These are phyloP conservation scores for Neophaeococcomyces mojaviensis DNA, from an alignment of 2,329 filamentous ascomycete species.

Conservation along the genomic window DNA sequence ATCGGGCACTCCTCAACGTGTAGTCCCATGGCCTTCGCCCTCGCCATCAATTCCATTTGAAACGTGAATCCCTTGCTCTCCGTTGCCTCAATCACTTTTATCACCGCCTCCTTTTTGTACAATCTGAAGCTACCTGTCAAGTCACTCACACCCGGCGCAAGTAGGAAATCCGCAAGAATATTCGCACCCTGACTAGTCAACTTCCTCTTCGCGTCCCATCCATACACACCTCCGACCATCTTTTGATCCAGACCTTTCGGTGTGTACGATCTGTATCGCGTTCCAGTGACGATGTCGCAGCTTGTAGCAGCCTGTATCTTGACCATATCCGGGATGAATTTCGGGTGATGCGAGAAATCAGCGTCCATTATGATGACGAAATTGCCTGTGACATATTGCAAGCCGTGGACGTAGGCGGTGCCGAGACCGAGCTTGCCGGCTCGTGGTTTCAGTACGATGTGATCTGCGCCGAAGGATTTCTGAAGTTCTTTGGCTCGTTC, in stretches of 20 bases:
- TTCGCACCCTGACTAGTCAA: constrained; percentile 72
- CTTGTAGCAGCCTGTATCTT: constrained; percentile 65
- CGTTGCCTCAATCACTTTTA: constrained; percentile 82
- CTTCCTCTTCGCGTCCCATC: constrained; percentile 92
- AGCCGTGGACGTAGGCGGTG: constrained; percentile 89
- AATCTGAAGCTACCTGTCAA: constrained; percentile 89
- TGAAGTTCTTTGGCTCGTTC: constrained; percentile 84
- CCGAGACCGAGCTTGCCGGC: constrained; percentile 94
- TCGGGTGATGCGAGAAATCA: constrained; percentile 97
- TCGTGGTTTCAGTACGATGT: constrained; percentile 77
- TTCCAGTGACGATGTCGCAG: constrained; percentile 96
- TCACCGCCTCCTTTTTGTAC: constrained; percentile 83
- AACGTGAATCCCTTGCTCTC: constrained; percentile 97
- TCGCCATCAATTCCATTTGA: constrained; percentile 99
- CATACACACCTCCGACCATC: constrained; percentile 68
- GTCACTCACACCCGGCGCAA: constrained; percentile 89
- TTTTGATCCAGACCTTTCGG: constrained; percentile 29
- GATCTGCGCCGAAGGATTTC: constrained; percentile 66
- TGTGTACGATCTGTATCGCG: constrained; percentile 72
- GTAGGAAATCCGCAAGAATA: constrained; percentile 87
- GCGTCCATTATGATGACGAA: constrained; percentile 99
- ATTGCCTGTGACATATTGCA: constrained; percentile 85
- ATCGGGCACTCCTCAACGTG: constrained; percentile 94
- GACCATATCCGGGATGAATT: constrained; percentile 96
- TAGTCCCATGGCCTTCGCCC: constrained; percentile 92